Base-by-base conservation (phyloP, 768 basidiomycete species). In the Neoboletus subvelutipes region DNA sequence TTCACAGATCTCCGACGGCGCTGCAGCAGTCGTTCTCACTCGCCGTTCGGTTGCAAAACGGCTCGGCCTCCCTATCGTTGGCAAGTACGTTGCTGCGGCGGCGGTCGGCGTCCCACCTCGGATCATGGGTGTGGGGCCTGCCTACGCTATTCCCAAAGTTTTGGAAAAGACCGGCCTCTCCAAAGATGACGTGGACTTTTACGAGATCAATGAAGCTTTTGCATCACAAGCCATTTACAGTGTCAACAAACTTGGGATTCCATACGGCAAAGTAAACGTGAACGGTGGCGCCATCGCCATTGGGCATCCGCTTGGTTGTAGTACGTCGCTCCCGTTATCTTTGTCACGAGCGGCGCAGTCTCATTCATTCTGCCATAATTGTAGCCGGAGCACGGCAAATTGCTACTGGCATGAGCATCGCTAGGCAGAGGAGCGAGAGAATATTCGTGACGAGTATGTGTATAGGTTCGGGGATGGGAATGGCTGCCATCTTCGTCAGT, bases 391-490 rank as follows among this genome's bases (percentile, higher is more conserved):
- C 92, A 11, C 78, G 94, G 22, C 94, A 95, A 75, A 80, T 96
- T 55, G 91, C 89, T 0, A 96, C 93, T 9, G 94, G 88, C 13
- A 73, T 92, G 60, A 86, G 81, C 67, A 86, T 92, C 48, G 87
- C 90, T 12, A 93, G 86, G 78, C 83, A 91, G 71, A 87, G 84
- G 46, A 81, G 81, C 17, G 79, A 79, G 24, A 87, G 87, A 69
- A 76, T 96, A 60, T 94, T 96, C 62, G 86, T 90, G 33, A 94
- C 92, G 2, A 87, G 84, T 62, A 96, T 96, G 94, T 95, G 93
- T 69, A 87, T 94, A 66, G 92, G 92, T 8, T 84, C 82, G 15
- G 91, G 92, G 24, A 93, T 94, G 90, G 90, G 92, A 37, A 92
- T 94, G 90, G 91, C 91, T 33, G 89, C 84, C 45, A 78, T 94